phyloP scores from a whole-genome alignment of 176 grass and related monocot species.

The Thalia dealbata region DNA sequence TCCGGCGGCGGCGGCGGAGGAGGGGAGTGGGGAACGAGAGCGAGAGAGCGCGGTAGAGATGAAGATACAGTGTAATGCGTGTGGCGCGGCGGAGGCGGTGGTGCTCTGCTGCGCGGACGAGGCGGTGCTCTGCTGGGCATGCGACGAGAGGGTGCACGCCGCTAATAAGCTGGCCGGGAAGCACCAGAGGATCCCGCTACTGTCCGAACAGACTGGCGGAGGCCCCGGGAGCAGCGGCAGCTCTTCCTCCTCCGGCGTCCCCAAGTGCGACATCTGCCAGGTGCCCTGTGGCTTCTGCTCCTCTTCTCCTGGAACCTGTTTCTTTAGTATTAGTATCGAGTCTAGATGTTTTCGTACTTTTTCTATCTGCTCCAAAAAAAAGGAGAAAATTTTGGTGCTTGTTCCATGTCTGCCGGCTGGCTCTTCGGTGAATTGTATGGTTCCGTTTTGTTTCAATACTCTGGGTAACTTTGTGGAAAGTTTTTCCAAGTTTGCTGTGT shows the following conservation, averaged over 20 bases:
- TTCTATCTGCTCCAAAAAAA: too few species aligned
- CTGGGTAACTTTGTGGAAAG: background rate
- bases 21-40: background rate
- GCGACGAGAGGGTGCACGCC: conserved; percentile 77
- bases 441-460: background rate
- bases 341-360: background rate
- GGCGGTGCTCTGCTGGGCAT: conserved; percentile 72
- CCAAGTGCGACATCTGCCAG: conserved; percentile 94
- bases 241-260: conserved; percentile 21
- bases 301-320: background rate
- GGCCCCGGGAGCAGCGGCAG: background rate
- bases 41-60: conserved; percentile 17
- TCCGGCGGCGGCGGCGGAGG: too few species aligned
- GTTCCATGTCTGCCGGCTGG: background rate
- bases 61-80: conserved; percentile 90
- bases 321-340: background rate
- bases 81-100: conserved; percentile 74
- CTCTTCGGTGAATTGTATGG: background rate
- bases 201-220: conserved; percentile 6
- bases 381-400: background rate
- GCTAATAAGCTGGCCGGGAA: conserved; percentile 92
- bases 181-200: conserved; percentile 69
- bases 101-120: conserved; percentile 96
- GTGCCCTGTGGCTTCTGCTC: conserved; percentile 13
- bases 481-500: background rate